phyloP scores from a whole-genome alignment of 2,329 filamentous ascomycete species.

The Blastomyces emzantsi region DNA sequence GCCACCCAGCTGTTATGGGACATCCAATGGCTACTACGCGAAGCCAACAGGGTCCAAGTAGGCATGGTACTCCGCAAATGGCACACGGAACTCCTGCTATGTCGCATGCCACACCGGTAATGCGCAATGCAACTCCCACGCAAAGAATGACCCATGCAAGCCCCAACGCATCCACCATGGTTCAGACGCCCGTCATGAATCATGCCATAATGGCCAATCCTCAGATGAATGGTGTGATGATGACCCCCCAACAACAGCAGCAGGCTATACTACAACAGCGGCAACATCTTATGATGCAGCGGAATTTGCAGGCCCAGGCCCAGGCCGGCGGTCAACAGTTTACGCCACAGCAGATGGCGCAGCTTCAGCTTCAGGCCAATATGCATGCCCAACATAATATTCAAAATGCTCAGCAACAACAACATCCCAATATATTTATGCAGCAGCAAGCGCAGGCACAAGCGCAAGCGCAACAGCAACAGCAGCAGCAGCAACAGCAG shows the following conservation, averaged over 20 bases:
- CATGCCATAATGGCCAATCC: slow-evolving; percentile 34
- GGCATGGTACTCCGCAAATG: slow-evolving; percentile 42
- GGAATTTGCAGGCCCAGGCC: slow-evolving; percentile 3
- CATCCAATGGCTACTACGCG: slow-evolving; percentile 38
- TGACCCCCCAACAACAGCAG: slow-evolving; percentile 34
- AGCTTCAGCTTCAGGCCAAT: slow-evolving; percentile 37
- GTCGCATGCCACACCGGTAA: slow-evolving; percentile 40
- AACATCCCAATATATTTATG: slow-evolving; percentile 19
- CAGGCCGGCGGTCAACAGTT: slow-evolving; percentile 25
- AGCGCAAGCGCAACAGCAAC: slow-evolving; percentile 21
- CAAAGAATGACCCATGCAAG: slow-evolving; percentile 41
- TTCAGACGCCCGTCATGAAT: slow-evolving; percentile 39
- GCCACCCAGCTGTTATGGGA: slow-evolving; percentile 38
- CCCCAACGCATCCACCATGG: slow-evolving; percentile 35
- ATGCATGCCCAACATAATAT: slow-evolving; percentile 40
- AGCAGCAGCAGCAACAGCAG: slow-evolving; percentile 26
- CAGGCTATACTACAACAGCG: slow-evolving; percentile 32
- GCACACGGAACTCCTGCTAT: slow-evolving; percentile 39
- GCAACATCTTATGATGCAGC: slow-evolving; percentile 25
- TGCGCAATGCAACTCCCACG: slow-evolving; percentile 40
- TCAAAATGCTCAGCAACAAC: slow-evolving; percentile 28
- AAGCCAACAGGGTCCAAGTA: slow-evolving; percentile 40
- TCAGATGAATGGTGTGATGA: slow-evolving; percentile 31
- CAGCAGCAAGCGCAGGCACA: slow-evolving; percentile 20
- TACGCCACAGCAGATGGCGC: slow-evolving; percentile 35